phyloP scores from a whole-genome alignment of 2,329 filamentous ascomycete genomes.

The Fusarium transvaalense region DNA sequence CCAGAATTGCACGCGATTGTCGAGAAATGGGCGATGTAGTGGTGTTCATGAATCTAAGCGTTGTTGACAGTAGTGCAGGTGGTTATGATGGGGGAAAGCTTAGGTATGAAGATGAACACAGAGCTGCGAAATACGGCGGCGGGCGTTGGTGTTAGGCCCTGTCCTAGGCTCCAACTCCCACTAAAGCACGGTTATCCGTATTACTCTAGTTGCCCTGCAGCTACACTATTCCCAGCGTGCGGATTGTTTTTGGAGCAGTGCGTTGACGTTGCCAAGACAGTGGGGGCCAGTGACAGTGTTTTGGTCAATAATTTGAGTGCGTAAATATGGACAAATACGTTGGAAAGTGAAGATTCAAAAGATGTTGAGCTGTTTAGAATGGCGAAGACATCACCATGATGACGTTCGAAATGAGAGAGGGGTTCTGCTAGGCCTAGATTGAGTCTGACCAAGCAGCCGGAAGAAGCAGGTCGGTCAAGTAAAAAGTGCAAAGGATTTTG shows the following conservation, averaged over 20 bases:
- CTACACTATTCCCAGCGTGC: constrained; percentile 10
- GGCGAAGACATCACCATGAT: constrained; percentile 29
- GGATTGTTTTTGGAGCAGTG: constrained; percentile 24
- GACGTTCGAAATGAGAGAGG: constrained; percentile 17
- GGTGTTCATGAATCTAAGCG: constrained; percentile 43
- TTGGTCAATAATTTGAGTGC: constrained; percentile 5
- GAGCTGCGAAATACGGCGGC: constrained; percentile 22
- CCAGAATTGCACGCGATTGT: constrained; percentile 33
- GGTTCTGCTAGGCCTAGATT: neutral
- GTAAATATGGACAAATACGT: neutral
- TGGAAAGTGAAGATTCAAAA: constrained; percentile 14
- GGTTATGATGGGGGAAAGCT: constrained; percentile 26
- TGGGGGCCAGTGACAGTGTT: constrained; percentile 30
- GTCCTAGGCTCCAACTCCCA: constrained; percentile 33
- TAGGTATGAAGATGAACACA: constrained; percentile 18
- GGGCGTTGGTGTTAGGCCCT: constrained; percentile 19
- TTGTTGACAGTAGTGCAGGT: constrained; percentile 9
- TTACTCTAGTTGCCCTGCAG: constrained; percentile 11
- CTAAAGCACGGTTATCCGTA: constrained; percentile 20
- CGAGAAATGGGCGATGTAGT: constrained; percentile 40
- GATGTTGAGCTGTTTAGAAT: constrained; percentile 29
- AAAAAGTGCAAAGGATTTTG: constrained; percentile 10
- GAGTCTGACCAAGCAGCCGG: constrained; percentile 13
- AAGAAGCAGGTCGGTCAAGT: constrained; percentile 20
- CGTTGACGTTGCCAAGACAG: constrained; percentile 41